Evolutionary conservation across 495 filamentous ascomycete genomes (phyloP).

Genomic region (Sabuloglossum arenarium): DNA sequence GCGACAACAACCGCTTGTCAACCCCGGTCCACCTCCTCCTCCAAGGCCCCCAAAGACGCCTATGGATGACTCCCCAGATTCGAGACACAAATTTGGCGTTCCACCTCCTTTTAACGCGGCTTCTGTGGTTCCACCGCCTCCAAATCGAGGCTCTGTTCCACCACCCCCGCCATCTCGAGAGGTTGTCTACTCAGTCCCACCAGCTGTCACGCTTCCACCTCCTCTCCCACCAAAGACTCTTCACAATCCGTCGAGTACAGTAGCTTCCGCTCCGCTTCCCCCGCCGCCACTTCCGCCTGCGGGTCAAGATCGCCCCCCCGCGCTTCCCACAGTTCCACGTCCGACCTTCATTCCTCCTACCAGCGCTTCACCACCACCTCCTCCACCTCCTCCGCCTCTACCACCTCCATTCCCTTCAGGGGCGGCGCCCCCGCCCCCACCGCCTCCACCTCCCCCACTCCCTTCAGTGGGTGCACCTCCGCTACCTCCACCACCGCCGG

Average conservation of each 20-base stretch:
- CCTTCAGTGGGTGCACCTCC: conserved; percentile 20
- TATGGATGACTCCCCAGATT: conserved; percentile 38
- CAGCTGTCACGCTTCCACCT: conserved; percentile 28
- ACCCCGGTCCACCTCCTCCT: conserved; percentile 58
- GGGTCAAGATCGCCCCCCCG: conserved; percentile 16
- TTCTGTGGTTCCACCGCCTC: conserved; percentile 51
- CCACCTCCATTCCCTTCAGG: conserved; percentile 15
- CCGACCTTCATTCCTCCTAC: conserved; percentile 20
- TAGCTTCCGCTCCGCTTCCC: conserved; percentile 35
- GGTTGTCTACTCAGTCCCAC: conserved; percentile 17
- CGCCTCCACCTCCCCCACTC: conserved; percentile 25
- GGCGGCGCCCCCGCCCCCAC: conserved; percentile 19
- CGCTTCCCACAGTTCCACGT: conserved; percentile 17
- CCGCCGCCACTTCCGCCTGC: conserved; percentile 21
- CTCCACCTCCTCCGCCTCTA: conserved; percentile 10
- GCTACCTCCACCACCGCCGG: conserved; percentile 45
- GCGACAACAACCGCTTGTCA: conserved; percentile 35
- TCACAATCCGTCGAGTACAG: conserved; percentile 10
- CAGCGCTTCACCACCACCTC: conserved; percentile 16
- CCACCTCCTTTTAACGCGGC: conserved; percentile 58
- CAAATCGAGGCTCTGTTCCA: conserved; percentile 36
- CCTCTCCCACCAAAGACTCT: conserved; percentile 56
- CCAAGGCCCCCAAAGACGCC: conserved; percentile 76
- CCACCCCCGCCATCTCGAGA: conserved; percentile 21
- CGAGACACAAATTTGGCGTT: conserved; percentile 41